phyloP scores from a whole-genome alignment of 768 basidiomycete genomes.

The Suillus bovinus region DNA sequence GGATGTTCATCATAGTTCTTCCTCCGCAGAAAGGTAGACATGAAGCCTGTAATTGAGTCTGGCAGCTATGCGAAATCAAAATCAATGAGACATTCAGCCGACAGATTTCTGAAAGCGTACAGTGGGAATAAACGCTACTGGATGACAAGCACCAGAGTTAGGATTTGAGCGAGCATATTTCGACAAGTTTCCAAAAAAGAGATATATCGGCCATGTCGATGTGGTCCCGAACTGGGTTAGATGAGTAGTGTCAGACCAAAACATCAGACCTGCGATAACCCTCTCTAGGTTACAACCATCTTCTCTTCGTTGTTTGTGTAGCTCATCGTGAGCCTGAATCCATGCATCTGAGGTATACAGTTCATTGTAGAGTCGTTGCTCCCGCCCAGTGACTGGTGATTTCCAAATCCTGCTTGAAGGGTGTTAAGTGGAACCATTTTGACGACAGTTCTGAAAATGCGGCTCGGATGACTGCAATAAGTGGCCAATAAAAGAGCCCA shows the following conservation, averaged over 20 bases:
- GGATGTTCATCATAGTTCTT: too few relatives aligned
- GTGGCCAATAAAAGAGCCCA: conserved; percentile 26
- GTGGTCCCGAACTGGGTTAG: conserved; percentile 32
- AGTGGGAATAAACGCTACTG: conserved; percentile 44
- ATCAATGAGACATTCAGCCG: too few relatives aligned
- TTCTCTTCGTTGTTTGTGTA: conserved; percentile 29
- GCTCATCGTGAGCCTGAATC: conserved; percentile 27
- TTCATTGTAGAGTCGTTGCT: conserved; percentile 26
- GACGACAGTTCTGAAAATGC: conserved; percentile 21
- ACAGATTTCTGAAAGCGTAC: conserved; percentile 20
- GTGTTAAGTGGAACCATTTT: conserved; percentile 28
- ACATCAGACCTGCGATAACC: conserved; percentile 9
- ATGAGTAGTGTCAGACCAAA: conserved; percentile 1
- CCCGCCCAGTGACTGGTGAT: conserved; percentile 8
- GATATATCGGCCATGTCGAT: conserved; percentile 37
- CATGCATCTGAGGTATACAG: conserved; percentile 36
- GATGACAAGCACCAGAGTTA: conserved; percentile 34
- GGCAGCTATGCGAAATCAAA: too few relatives aligned
- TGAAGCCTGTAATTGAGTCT: too few relatives aligned
- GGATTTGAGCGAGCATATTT: conserved; percentile 39
- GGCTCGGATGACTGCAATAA: conserved; percentile 22
- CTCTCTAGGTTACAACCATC: conserved; percentile 17
- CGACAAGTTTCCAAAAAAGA: conserved; percentile 27
- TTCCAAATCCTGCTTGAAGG: conserved; percentile 28
- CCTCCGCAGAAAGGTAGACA: too few relatives aligned